phyloP scores from a whole-genome alignment of 768 basidiomycete genomes.

The Fomitopsis pulvina region DNA sequence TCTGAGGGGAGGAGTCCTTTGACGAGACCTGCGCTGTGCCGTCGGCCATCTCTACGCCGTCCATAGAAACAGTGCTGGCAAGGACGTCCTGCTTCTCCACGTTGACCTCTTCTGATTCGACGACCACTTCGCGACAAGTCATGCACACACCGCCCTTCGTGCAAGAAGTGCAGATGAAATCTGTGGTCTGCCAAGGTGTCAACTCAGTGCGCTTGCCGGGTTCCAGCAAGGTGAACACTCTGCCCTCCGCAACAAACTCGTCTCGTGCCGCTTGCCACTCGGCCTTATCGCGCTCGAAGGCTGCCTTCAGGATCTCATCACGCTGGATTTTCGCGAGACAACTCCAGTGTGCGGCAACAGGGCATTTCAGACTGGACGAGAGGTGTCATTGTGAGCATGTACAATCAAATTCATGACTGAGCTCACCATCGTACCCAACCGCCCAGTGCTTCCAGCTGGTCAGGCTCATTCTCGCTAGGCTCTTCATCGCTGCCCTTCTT shows the following conservation, averaged over 20 bases:
- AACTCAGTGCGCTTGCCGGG: conserved; percentile 43
- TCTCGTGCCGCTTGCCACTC: conserved; percentile 28
- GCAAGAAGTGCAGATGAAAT: conserved; percentile 74
- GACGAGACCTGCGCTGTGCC: conserved; percentile 9
- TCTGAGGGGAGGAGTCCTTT: conserved; percentile 7
- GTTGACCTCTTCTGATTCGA: conserved; percentile 36
- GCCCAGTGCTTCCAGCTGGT: conserved; percentile 45
- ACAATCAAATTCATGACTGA: background rate
- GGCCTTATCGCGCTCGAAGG: conserved; percentile 42
- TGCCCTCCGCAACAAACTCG: conserved; percentile 3
- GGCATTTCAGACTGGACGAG: conserved; percentile 59
- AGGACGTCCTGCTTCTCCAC: background rate
- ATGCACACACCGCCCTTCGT: conserved; percentile 75
- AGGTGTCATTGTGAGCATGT: conserved; percentile 8
- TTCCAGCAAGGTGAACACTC: conserved; percentile 15
- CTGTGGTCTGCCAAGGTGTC: conserved; percentile 53
- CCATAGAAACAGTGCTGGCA: background rate
- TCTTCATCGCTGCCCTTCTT: conserved; percentile 39
- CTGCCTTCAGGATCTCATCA: conserved; percentile 68
- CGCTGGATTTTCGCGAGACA: conserved; percentile 62
- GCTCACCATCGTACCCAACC: conserved; percentile 84
- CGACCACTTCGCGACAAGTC: conserved; percentile 55
- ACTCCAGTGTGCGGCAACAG: conserved; percentile 70
- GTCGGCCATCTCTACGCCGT: conserved; percentile 33
- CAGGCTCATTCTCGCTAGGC: conserved; percentile 50